Base-by-base conservation (phyloP, 179 eudicot genomes). In the Pouteria campechiana region DNA sequence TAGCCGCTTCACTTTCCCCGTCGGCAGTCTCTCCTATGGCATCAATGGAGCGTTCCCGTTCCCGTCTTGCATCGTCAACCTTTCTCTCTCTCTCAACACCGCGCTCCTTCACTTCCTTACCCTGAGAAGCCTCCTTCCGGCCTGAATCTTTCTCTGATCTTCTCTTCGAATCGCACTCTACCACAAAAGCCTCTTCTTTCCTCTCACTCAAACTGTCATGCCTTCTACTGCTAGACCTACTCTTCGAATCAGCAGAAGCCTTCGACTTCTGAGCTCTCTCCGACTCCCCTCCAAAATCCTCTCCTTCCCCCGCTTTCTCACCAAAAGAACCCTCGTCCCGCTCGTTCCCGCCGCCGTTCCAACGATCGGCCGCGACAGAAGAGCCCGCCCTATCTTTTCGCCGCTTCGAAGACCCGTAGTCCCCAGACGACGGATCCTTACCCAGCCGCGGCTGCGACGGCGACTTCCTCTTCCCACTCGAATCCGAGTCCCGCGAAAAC, bases 381-480 rank as follows among this genome's bases (percentile, higher is more conserved):
- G 7, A 74, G 35, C 58, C 80, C 11, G 52, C 68, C 71, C 73
- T 88, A 58, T 89, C 95, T 34, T 74, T 81, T 31, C 83, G 48
- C 68, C 87, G 65, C 44, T 85, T 85, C 18, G 90, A 71, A 6
- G 56, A 60, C 7, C 48, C 68, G 50, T 64, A 63, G 55, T 69
- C 92, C 6, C 61, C 86, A 32, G 25, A 37, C 5, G 34, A 28
- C 44, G 41, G 53, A 54, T 80, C 90, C 42, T 69, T 72, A 2
- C 50, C 50, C 1, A 65, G 74, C 8, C 34, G 40, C 17, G 61
- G 17, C 53, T 68, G 70, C 9, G 60, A 77, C 27, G 76, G 60
- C 23, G 47, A 45, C 37, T 85, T 89, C 3, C 83, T 67, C 73
- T 74, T 85, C 41, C 85, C 95, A 0, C 79, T 72, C 2, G 81